phyloP scores from a whole-genome alignment of 192 early-diverging fungal species.

The Podila epicladia region DNA sequence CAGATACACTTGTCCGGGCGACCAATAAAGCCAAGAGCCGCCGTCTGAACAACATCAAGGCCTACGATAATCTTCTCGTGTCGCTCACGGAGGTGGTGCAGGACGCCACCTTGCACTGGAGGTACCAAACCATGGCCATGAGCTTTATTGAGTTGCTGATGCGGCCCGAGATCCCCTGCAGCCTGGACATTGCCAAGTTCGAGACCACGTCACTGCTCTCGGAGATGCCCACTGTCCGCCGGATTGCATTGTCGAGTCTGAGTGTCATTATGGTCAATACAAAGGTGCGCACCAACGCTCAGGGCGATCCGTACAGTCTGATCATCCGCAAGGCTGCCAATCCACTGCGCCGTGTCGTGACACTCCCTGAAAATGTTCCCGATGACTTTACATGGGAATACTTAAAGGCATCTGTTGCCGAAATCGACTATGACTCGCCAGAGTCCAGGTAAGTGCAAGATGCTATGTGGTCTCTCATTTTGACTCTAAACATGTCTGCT shows the following conservation, averaged over 20 bases:
- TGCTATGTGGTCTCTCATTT: neutral
- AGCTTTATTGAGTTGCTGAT: conserved; percentile 82
- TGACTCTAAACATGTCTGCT: too few species aligned
- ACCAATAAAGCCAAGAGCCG: conserved; percentile 29
- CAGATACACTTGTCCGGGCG: conserved; percentile 22
- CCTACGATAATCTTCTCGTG: conserved; percentile 49
- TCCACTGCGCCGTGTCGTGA: conserved; percentile 53
- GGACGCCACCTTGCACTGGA: conserved; percentile 78
- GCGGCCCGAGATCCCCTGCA: conserved; percentile 66
- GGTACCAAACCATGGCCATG: conserved; percentile 81
- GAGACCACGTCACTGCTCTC: conserved; percentile 70
- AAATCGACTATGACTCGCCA: conserved; percentile 37
- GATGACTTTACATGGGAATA: conserved; percentile 48
- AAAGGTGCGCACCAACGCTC: conserved; percentile 71
- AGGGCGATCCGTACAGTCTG: conserved; percentile 58
- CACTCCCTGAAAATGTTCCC: conserved; percentile 46
- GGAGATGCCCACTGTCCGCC: conserved; percentile 78
- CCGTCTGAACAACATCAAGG: conserved; percentile 45
- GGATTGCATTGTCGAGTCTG: conserved; percentile 69
- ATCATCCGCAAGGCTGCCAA: conserved; percentile 50
- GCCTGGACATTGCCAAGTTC: conserved; percentile 64
- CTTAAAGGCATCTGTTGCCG: conserved; percentile 33
- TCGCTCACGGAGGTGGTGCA: conserved; percentile 70
- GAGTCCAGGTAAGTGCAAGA: conserved; percentile 33
- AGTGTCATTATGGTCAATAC: conserved; percentile 71